A percentile compares a stretch with the other conserved stretches of the same genome.
These are phyloP conservation scores for Penicillium aurantiogriseum DNA, from an alignment of 2,329 filamentous ascomycete species.

Conservation along the genomic window DNA sequence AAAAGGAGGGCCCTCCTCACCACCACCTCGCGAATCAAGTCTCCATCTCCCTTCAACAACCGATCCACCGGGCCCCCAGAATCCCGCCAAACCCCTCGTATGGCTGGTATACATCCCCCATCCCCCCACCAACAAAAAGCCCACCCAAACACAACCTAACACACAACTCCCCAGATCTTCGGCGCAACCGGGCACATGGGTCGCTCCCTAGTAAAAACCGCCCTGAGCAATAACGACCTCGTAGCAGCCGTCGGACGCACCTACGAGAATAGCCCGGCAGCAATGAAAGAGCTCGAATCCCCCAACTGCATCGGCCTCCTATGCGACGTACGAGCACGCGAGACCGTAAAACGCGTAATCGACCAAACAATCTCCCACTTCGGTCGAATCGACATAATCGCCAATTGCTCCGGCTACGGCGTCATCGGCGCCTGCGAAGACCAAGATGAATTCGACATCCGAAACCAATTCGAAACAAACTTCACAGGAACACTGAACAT, in stretches of 20 bases:
- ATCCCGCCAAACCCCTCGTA: constrained; percentile 71
- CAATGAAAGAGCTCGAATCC: constrained; percentile 68
- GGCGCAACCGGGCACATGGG: constrained; percentile 98
- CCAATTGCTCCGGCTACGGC: constrained; percentile 91
- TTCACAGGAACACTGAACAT: constrained; percentile 96
- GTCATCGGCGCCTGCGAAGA: constrained; percentile 96
- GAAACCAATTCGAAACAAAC: constrained; percentile 96
- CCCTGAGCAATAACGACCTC: constrained; percentile 74
- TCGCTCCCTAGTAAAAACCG: constrained; percentile 79
- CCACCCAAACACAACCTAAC: constrained; percentile 5
- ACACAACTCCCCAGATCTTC: constrained; percentile 63
- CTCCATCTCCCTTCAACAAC: constrained; percentile 76
- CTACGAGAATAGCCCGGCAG: constrained; percentile 69
- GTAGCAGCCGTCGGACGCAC: constrained; percentile 84
- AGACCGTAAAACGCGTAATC: constrained; percentile 72
- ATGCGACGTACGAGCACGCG: constrained; percentile 82
- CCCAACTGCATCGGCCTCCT: constrained; percentile 70
- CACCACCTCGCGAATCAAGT: constrained; percentile 40
- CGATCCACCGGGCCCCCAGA: constrained; percentile 72
- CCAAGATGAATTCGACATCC: constrained; percentile 90
- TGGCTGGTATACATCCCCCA: constrained; percentile 69
- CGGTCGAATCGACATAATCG: constrained; percentile 81
- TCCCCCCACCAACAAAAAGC: neutral
- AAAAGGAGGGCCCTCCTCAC: constrained; percentile 25
- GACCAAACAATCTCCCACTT: constrained; percentile 70